A percentile compares a stretch with the other conserved stretches of the same genome.
These are phyloP conservation scores for Phlebiopsis gigantea DNA, from an alignment of 768 basidiomycete species.

Conservation along the genomic window DNA sequence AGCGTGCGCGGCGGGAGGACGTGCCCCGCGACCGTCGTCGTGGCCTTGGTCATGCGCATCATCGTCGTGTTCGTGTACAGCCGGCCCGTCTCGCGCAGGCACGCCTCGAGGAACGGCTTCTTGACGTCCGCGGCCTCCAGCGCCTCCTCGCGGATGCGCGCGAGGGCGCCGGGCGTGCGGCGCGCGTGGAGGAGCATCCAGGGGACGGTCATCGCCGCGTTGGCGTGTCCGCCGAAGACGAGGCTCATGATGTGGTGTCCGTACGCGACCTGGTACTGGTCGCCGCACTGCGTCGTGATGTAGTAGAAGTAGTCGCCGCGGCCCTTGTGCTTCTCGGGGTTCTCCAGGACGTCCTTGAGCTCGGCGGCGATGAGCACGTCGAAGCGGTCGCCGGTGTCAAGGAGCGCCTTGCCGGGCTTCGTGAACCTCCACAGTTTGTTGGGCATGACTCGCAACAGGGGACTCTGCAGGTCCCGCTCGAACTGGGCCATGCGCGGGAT, in stretches of 20 bases:
- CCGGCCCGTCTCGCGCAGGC: constrained; percentile 3
- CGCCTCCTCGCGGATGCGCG: neutral
- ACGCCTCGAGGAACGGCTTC: constrained; percentile 3
- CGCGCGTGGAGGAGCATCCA: neutral
- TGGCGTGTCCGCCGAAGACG: constrained; percentile 7
- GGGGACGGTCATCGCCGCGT: neutral
- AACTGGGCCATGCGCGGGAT: constrained; percentile 4
- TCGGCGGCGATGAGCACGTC: neutral
- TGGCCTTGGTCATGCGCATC: neutral
- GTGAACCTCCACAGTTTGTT: neutral
- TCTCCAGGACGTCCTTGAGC: neutral
- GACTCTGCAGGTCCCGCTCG: constrained; percentile 1
- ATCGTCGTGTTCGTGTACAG: constrained; percentile 4
- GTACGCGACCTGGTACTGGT: neutral
- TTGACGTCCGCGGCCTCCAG: neutral
- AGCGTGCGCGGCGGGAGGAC: neutral
- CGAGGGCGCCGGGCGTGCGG: neutral
- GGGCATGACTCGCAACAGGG: neutral
- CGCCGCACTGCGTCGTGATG: neutral
- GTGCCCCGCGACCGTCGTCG: neutral
- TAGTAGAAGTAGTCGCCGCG: constrained; percentile 4
- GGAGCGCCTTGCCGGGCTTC: neutral
- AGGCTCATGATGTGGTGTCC: constrained; percentile 1
- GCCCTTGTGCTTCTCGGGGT: neutral
- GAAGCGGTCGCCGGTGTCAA: neutral